Percentiles rank a stretch among this genome's conserved stretches.
phyloP scores from a whole-genome alignment of 2,329 filamentous ascomycete genomes.

The Myriosclerotinia curreyana region DNA sequence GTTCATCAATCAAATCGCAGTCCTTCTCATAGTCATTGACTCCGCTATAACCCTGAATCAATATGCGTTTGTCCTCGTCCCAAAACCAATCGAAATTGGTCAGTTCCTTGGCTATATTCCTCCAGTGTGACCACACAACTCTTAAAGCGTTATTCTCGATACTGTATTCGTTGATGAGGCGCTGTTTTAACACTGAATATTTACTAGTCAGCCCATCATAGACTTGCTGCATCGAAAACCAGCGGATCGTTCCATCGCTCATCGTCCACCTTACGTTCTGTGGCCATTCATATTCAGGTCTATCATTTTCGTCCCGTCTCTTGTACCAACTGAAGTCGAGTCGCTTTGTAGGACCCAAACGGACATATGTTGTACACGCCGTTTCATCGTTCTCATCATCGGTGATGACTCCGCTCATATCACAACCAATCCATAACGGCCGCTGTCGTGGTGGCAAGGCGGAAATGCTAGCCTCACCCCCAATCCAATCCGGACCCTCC shows the following conservation, averaged over 20 bases:
- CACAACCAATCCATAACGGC: not conserved
- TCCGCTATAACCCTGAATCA: conserved; percentile 6
- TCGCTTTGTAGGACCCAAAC: not conserved
- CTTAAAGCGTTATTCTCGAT: not conserved
- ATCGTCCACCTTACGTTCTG: not conserved
- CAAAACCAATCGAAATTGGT: conserved; percentile 4
- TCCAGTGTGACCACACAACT: not conserved
- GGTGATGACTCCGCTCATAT: not conserved
- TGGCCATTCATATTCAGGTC: not conserved
- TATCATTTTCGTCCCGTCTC: not conserved
- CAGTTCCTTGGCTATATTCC: not conserved
- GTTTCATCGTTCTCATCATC: not conserved
- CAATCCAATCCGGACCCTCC: conserved; percentile 9
- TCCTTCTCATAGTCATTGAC: not conserved
- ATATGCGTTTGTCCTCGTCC: conserved; percentile 12
- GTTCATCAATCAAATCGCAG: not conserved
- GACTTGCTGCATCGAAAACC: not conserved
- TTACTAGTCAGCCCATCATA: not conserved
- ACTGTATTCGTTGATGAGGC: not conserved
- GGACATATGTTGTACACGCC: not conserved
- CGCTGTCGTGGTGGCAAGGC: not conserved
- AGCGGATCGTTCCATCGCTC: conserved; percentile 5
- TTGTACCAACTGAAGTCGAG: conserved; percentile 4
- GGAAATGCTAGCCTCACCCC: not conserved
- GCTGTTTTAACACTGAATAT: not conserved